phyloP scores from a whole-genome alignment of 495 filamentous ascomycete species.

The Sporormia fimetaria region DNA sequence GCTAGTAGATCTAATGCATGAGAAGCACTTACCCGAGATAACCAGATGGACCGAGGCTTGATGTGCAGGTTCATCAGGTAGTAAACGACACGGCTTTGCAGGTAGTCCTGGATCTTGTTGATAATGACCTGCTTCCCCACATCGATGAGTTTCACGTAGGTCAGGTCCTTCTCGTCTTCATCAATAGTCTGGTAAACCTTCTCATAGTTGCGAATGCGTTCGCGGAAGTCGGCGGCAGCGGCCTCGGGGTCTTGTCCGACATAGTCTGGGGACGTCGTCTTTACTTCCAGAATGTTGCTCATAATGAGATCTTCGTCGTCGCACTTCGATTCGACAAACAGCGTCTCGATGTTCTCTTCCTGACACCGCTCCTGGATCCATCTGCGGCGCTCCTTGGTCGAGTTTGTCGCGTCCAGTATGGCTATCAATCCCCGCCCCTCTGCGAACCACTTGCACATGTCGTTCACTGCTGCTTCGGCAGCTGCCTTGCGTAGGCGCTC shows the following conservation, averaged over 20 bases:
- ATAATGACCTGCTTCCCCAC: conserved; percentile 91
- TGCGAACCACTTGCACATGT: conserved; percentile 88
- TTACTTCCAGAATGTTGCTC: conserved; percentile 94
- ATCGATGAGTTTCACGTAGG: conserved; percentile 95
- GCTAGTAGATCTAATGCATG: background rate
- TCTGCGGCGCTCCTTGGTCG: conserved; percentile 71
- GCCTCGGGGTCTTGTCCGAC: conserved; percentile 82
- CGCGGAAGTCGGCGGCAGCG: conserved; percentile 81
- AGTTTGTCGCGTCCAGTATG: conserved; percentile 92
- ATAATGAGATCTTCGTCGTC: conserved; percentile 91
- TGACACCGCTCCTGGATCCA: conserved; percentile 77
- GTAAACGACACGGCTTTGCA: conserved; percentile 91
- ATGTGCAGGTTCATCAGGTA: conserved; percentile 98
- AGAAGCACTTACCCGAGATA: conserved; percentile 68
- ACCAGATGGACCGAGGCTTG: conserved; percentile 92
- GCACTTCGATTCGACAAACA: conserved; percentile 93
- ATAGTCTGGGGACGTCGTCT: conserved; percentile 93
- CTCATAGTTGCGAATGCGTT: conserved; percentile 92
- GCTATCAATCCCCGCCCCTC: conserved; percentile 64
- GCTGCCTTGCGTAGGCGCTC: conserved; percentile 79
- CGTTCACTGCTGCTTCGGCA: conserved; percentile 75
- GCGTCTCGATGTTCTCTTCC: conserved; percentile 66
- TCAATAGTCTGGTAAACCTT: conserved; percentile 89
- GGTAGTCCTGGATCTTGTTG: conserved; percentile 91
- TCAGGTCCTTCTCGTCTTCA: conserved; percentile 68